A percentile compares a stretch with the other conserved stretches of the same genome.
Evolutionary conservation across 108 stramenopile genomes (phyloP).

Genomic region (Nitzschia palea): DNA sequence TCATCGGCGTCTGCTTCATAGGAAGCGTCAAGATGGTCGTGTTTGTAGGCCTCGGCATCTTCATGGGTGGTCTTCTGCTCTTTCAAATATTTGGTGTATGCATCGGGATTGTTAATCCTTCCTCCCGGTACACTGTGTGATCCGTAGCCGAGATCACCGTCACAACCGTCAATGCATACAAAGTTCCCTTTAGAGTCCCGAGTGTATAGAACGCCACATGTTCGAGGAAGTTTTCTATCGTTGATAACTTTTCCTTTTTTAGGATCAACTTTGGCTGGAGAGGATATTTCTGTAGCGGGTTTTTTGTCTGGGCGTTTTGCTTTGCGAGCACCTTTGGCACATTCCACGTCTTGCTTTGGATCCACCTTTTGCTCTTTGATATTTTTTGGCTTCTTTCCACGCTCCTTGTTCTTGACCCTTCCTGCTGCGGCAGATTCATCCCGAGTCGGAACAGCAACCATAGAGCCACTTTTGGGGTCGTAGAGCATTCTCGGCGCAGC

Average conservation of each 20-base stretch:
- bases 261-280: conserved; percentile 12
- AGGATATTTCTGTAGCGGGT: conserved; percentile 3
- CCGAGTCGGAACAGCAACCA: conserved; percentile 65
- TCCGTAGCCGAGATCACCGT: conserved; percentile 84
- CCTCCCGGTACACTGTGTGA: conserved; percentile 85
- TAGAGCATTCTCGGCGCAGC: conserved; percentile 78
- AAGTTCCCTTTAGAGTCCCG: conserved; percentile 70
- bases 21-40: background rate
- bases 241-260: conserved; percentile 22
- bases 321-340: conserved; percentile 25
- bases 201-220: conserved; percentile 75
- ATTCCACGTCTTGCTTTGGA: conserved; percentile 1
- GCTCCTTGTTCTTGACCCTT: conserved; percentile 16
- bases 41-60: background rate
- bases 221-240: conserved; percentile 57
- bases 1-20: background rate
- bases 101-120: conserved; percentile 58
- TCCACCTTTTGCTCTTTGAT: conserved; percentile 27
- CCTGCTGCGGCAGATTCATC: conserved; percentile 24
- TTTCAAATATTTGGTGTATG: conserved; percentile 47
- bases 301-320: conserved; percentile 25
- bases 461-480: conserved; percentile 86
- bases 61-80: conserved; percentile 31
- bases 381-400: conserved; percentile 31
- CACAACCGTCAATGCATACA: conserved; percentile 70